These are phyloP conservation scores for Pseudonectria buxi DNA, from an alignment of 2,329 filamentous ascomycete genomes.

Conservation along the genomic window DNA sequence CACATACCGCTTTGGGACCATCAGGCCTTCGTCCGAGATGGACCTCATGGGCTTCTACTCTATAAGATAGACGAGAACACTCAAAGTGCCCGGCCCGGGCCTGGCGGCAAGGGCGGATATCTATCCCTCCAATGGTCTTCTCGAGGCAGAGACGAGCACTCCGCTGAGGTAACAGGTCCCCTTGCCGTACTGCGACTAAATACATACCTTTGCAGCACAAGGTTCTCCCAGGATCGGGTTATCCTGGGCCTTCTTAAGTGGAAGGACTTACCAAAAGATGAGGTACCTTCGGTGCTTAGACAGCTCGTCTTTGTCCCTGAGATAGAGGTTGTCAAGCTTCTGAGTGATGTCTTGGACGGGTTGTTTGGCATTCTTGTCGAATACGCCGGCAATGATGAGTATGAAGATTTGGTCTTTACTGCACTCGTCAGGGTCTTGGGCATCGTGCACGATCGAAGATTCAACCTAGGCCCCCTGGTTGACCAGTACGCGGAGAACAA, in stretches of 20 bases:
- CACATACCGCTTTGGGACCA: slow-evolving; percentile 93
- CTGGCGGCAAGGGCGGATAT: slow-evolving; percentile 75
- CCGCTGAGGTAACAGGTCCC: slow-evolving; percentile 70
- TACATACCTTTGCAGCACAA: slow-evolving; percentile 89
- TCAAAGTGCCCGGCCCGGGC: slow-evolving; percentile 55
- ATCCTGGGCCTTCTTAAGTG: slow-evolving; percentile 80
- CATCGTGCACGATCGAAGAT: slow-evolving; percentile 89
- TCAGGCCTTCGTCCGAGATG: slow-evolving; percentile 83
- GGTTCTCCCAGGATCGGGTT: slow-evolving; percentile 85
- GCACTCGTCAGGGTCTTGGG: slow-evolving; percentile 83
- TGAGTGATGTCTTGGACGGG: slow-evolving; percentile 82
- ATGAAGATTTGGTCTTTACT: slow-evolving; percentile 87
- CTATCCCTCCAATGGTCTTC: slow-evolving; percentile 75
- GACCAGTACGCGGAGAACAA: slow-evolving; percentile 83
- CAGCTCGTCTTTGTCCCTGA: slow-evolving; percentile 90
- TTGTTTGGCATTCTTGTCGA: slow-evolving; percentile 89
- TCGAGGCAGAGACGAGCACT: slow-evolving; percentile 56
- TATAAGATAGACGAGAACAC: slow-evolving; percentile 93
- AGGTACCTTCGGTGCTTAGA: slow-evolving; percentile 68
- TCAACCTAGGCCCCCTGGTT: slow-evolving; percentile 83
- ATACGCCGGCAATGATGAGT: slow-evolving; percentile 83
- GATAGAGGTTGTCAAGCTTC: slow-evolving; percentile 92
- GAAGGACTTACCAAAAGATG: slow-evolving; percentile 66
- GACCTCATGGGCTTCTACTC: slow-evolving; percentile 69
- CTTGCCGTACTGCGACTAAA: slow-evolving; percentile 72